Evolutionary conservation across 495 filamentous ascomycete genomes (phyloP).

Genomic region (Penicillium silybi): DNA sequence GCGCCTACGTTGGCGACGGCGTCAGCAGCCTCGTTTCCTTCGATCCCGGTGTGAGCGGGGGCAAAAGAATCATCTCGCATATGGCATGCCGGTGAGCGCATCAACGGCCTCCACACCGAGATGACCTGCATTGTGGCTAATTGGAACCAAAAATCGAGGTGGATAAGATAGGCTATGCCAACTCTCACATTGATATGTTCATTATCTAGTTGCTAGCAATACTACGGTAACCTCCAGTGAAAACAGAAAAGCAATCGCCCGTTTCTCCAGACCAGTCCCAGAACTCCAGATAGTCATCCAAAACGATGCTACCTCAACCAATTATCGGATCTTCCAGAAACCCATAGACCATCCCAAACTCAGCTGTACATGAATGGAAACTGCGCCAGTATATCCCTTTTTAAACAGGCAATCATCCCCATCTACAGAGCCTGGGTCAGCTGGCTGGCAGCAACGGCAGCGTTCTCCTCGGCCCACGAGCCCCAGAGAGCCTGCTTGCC

Average conservation of each 20-base stretch:
- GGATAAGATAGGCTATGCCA: background rate
- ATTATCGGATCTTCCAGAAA: slow-evolving; percentile 26
- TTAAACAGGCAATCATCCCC: slow-evolving; percentile 6
- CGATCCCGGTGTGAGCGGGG: too few relatives aligned
- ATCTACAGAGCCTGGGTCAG: slow-evolving; percentile 26
- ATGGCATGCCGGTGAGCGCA: too few relatives aligned
- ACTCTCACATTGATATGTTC: slow-evolving; percentile 20
- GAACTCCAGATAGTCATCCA: slow-evolving; percentile 24
- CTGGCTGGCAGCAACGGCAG: slow-evolving; percentile 50
- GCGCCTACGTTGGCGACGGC: too few relatives aligned
- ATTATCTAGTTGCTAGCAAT: slow-evolving; percentile 26
- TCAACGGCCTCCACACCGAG: too few relatives aligned
- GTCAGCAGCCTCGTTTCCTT: too few relatives aligned
- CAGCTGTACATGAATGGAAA: slow-evolving; percentile 34
- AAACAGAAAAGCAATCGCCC: slow-evolving; percentile 14
- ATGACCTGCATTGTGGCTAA: background rate
- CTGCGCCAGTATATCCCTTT: slow-evolving; percentile 19
- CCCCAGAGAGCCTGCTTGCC: slow-evolving; percentile 93
- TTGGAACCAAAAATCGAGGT: background rate
- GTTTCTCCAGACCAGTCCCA: slow-evolving; percentile 17
- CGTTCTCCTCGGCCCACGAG: slow-evolving; percentile 85
- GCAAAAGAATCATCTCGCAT: too few relatives aligned
- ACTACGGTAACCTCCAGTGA: slow-evolving; percentile 6
- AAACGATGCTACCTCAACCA: slow-evolving; percentile 18
- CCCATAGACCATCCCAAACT: slow-evolving; percentile 22